Conservation (phyloP, 2,329 filamentous ascomycete species). For the Tolypocladium capitatum region DNA sequence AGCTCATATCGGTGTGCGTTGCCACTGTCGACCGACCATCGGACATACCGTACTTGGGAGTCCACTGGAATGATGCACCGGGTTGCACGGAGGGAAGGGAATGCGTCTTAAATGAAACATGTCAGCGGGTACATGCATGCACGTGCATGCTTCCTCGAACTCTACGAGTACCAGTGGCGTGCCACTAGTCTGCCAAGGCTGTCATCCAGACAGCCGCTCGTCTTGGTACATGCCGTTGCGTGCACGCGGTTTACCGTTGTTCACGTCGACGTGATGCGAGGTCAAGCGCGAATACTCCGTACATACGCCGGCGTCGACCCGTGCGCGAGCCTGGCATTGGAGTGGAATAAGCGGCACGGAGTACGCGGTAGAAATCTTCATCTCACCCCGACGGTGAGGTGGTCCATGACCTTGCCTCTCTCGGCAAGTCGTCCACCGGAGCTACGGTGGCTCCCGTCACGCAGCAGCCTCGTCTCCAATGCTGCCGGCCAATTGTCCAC, state of each 20-base stretch:
- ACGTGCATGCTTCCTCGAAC: too few relatives aligned
- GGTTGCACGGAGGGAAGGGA: too few relatives aligned
- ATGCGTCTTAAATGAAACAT: too few relatives aligned
- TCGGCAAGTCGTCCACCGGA: not conserved
- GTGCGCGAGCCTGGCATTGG: not conserved
- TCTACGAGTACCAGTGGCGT: not conserved
- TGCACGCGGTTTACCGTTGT: not conserved
- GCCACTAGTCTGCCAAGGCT: not conserved
- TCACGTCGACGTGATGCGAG: not conserved
- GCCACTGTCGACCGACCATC: too few relatives aligned
- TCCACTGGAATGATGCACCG: too few relatives aligned
- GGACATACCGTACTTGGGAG: too few relatives aligned
- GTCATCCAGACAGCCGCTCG: not conserved
- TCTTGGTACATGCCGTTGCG: not conserved
- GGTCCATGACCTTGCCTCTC: not conserved
- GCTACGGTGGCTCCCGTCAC: not conserved
- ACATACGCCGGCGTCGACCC: not conserved
- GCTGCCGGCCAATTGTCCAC: not conserved
- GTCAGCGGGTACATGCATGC: too few relatives aligned
- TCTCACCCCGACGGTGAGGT: not conserved
- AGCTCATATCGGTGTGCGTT: too few relatives aligned
- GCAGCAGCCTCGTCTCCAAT: not conserved
- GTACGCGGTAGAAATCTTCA: not conserved
- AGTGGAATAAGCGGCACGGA: too few relatives aligned
- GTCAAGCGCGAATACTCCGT: not conserved